These are phyloP conservation scores for Oryza brachyantha DNA, from an alignment of 176 grass and related monocot genomes.

Conservation along the genomic window DNA sequence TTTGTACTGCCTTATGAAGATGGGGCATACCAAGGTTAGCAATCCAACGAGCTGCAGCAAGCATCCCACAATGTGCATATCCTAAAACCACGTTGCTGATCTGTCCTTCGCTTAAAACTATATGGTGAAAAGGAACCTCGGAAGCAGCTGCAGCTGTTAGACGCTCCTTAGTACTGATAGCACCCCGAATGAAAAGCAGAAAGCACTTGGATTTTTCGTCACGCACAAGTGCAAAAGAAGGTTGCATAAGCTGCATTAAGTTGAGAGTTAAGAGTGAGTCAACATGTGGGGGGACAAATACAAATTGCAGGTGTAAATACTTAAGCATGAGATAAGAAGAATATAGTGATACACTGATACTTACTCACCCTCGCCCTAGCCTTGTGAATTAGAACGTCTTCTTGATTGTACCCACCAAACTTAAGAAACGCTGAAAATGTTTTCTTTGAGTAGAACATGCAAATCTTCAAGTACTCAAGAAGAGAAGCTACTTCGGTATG, in stretches of 20 bases:
- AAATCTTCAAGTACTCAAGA: slow-evolving; percentile 71
- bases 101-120: slow-evolving; percentile 57
- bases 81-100: slow-evolving; percentile 69
- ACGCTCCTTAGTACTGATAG: slow-evolving; percentile 78
- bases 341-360: slow-evolving; percentile 35
- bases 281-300: neutral
- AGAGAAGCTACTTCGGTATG: slow-evolving; percentile 58
- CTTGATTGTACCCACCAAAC: slow-evolving; percentile 67
- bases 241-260: slow-evolving; percentile 69
- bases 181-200: slow-evolving; percentile 79
- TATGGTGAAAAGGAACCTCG: slow-evolving; percentile 87
- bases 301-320: neutral
- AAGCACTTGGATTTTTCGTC: slow-evolving; percentile 74
- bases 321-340: neutral
- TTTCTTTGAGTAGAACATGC: slow-evolving; percentile 88
- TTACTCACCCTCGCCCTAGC: slow-evolving; percentile 87
- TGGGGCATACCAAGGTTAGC: slow-evolving; percentile 42
- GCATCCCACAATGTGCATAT: slow-evolving; percentile 81
- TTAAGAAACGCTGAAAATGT: slow-evolving; percentile 71
- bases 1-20: slow-evolving; percentile 49
- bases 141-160: slow-evolving; percentile 69
- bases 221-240: slow-evolving; percentile 65
- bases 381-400: slow-evolving; percentile 71
- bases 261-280: slow-evolving; percentile 20
- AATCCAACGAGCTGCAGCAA: slow-evolving; percentile 69